Conservation (phyloP, 1,284 basidiomycete genomes). For the Amylostereum chailletii region DNA sequence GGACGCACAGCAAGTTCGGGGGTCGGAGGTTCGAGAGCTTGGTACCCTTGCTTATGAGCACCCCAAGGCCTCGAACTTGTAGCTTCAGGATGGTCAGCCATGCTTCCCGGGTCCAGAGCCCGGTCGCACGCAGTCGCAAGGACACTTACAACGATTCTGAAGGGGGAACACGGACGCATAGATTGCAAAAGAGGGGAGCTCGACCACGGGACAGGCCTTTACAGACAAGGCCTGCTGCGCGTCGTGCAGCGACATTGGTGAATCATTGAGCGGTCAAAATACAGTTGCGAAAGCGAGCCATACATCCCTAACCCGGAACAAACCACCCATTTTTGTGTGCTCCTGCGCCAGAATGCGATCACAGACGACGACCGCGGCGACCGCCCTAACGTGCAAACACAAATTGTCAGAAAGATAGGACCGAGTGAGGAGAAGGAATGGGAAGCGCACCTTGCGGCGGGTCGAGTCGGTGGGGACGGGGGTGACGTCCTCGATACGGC, state of each 20-base stretch:
- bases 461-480: constrained; percentile 97
- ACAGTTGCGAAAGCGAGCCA: constrained; percentile 11
- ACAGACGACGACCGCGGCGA: constrained; percentile 99
- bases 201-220: constrained; percentile 70
- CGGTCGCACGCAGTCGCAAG: no score
- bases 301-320: constrained; percentile 26
- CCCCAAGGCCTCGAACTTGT: no score
- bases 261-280: constrained; percentile 23
- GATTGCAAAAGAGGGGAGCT: constrained; percentile 19
- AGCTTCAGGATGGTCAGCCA: no score
- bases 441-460: constrained; percentile 73
- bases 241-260: constrained; percentile 68
- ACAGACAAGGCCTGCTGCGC: constrained; percentile 53
- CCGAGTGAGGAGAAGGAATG: neutral
- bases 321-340: constrained; percentile 17
- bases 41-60: no score
- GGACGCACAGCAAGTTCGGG: no score
- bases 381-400: constrained; percentile 62
- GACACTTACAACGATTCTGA: no score
- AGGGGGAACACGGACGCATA: neutral
- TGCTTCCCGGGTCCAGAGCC: no score
- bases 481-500: constrained; percentile 95
- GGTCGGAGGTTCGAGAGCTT: no score
- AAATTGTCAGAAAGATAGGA: neutral
- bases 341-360: constrained; percentile 23